phyloP scores from a whole-genome alignment of 352 stramenopile species.

The Globisporangium rhizosaccharum region DNA sequence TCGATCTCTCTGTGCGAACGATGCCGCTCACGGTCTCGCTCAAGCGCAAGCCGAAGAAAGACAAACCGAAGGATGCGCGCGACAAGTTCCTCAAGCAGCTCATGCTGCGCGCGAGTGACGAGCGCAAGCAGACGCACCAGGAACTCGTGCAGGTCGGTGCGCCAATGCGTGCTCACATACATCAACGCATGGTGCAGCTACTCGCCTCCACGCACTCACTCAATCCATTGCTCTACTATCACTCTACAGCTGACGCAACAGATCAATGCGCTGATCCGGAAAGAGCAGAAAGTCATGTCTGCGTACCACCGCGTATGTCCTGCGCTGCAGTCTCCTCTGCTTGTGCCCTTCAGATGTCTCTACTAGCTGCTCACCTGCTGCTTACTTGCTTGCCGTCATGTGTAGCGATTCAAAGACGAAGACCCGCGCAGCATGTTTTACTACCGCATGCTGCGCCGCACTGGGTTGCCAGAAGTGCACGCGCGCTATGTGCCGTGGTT shows the following conservation, averaged over 20 bases:
- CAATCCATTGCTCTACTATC: neutral
- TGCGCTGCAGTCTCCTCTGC: conserved; percentile 1
- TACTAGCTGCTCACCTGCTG: neutral
- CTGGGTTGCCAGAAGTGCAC: conserved; percentile 64
- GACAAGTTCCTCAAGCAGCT: conserved; percentile 35
- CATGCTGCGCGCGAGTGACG: conserved; percentile 28
- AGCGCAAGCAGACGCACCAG: conserved; percentile 21
- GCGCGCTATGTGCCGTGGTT: conserved; percentile 75
- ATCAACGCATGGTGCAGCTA: neutral
- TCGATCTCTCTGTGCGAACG: neutral
- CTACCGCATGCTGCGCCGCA: conserved; percentile 69
- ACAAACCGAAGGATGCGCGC: conserved; percentile 34
- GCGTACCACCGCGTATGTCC: conserved; percentile 42
- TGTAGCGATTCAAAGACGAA: conserved; percentile 57
- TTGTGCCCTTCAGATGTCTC: neutral
- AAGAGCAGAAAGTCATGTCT: conserved; percentile 45
- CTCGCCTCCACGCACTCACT: neutral
- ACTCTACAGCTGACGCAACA: conserved; percentile 52
- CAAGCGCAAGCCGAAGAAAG: conserved; percentile 20
- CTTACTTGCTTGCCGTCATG: neutral
- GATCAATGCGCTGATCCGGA: conserved; percentile 57
- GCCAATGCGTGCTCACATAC: too few species aligned
- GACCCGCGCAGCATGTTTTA: conserved; percentile 69
- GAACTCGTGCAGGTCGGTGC: conserved; percentile 40
- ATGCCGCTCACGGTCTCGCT: conserved; percentile 9